phyloP scores from a whole-genome alignment of 805 yeast genomes.

The Pichia manshurica region DNA sequence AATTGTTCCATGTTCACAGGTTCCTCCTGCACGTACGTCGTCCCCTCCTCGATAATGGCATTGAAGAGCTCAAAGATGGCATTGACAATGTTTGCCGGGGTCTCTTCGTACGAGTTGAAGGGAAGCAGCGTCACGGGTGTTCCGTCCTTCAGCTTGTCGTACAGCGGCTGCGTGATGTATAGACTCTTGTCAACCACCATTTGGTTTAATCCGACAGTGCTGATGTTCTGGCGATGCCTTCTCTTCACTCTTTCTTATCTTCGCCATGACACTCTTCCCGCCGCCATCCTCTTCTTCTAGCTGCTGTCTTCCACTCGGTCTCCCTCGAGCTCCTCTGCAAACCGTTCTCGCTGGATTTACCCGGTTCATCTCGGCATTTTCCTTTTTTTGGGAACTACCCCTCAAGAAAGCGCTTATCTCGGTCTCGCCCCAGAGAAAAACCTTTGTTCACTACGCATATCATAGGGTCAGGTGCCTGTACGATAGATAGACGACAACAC shows the following conservation, averaged over 20 bases:
- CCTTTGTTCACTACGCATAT: too few relatives aligned
- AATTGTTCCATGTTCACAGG: slow-evolving; percentile 44
- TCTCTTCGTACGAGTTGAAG: slow-evolving; percentile 38
- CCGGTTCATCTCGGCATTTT: neutral
- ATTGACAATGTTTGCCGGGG: slow-evolving; percentile 47
- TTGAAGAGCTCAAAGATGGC: slow-evolving; percentile 51
- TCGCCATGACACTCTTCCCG: too few relatives aligned
- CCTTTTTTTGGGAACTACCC: neutral
- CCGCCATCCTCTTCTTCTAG: slow-evolving; percentile 7
- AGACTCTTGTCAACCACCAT: slow-evolving; percentile 12
- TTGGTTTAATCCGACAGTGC: too few relatives aligned
- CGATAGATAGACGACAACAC: too few relatives aligned
- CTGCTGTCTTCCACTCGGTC: neutral
- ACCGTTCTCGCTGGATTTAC: neutral
- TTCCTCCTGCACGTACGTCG: slow-evolving; percentile 62
- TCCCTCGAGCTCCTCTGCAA: neutral
- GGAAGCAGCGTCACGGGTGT: slow-evolving; percentile 51
- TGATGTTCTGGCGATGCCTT: too few relatives aligned
- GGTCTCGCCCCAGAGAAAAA: too few relatives aligned
- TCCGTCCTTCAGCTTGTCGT: slow-evolving; percentile 24
- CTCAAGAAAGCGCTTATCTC: too few relatives aligned
- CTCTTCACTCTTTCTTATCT: too few relatives aligned
- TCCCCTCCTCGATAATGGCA: slow-evolving; percentile 62
- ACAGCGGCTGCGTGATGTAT: slow-evolving; percentile 11
- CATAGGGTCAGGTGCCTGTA: too few relatives aligned